Evolutionary conservation across 108 stramenopile genomes (phyloP), one percentile per base, ranked within the genome.

Genomic region (Nitzschia sp.): DNA sequence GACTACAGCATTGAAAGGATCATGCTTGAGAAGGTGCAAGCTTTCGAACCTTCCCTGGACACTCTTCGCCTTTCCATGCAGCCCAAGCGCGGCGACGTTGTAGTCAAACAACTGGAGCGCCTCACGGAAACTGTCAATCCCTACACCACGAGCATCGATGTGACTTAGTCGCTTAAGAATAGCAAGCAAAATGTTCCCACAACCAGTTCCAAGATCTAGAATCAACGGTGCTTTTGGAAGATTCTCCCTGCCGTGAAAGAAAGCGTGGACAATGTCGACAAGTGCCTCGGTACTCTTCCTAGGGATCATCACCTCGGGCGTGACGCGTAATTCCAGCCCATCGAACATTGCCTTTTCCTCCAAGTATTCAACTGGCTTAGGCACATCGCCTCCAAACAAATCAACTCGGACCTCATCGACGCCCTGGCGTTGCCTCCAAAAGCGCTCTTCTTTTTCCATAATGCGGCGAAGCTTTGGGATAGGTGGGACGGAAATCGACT

Each of bases 171-270:
- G 68, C 25, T 62, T 42, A 17, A 69, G 45, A 28, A 46, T 35
- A 19, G 59, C 46, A 27, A 69, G 46, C 26, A 69, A n/a, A 8
- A 69, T 32, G 68, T 51, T 51, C 9, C 68, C 68, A 19, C 56
- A 60, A n/a, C 68, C 68, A 21, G 68, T 69, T 15, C 68, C 68
- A 29, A 69, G 45, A 60, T 69, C 68, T n/a, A 69, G 68, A 28
- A 69, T 38, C n/a, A 54, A 17, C 24, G 57, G 68, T 19, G 28
- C 30, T 9, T 11, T 25, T 3, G 26, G 1, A 21, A 33, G 17
- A 3, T 1, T 24, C 2, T 57, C 53, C 1, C 59, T 58, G 30
- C 47, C 17, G 18, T 55, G 0, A 34, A 25, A 60, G 45, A 36
- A 62, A 18, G 27, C 55, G 13, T 51, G 31, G 21, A 51, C 68